These are phyloP conservation scores for Rosellinia necatrix DNA, from an alignment of 2,329 filamentous ascomycete genomes.

Conservation along the genomic window DNA sequence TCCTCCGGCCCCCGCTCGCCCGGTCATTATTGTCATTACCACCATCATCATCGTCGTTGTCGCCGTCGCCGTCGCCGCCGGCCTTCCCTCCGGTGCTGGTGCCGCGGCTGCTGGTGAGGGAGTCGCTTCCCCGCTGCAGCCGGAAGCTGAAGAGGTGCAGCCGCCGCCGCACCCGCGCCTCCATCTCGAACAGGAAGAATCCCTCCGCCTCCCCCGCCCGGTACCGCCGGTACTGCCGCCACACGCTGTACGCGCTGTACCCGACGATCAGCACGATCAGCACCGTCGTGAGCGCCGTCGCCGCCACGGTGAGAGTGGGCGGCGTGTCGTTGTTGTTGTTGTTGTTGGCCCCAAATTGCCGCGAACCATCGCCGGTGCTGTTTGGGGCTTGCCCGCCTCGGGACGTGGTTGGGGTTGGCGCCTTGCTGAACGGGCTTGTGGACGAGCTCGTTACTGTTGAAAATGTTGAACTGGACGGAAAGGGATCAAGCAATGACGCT, in stretches of 20 bases:
- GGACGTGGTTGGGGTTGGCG: background rate
- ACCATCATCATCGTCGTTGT: too few species aligned
- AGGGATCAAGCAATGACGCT: too few species aligned
- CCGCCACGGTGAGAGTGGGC: slow-evolving; percentile 25
- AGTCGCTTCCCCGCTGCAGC: too few species aligned
- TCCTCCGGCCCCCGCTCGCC: too few species aligned
- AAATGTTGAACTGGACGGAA: too few species aligned
- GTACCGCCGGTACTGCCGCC: slow-evolving; percentile 32
- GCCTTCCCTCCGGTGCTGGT: too few species aligned
- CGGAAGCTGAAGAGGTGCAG: background rate
- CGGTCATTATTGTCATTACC: too few species aligned
- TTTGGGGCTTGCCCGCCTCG: background rate
- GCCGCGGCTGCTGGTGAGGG: too few species aligned
- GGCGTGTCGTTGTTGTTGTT: background rate
- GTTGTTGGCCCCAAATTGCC: background rate
- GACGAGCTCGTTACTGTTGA: background rate
- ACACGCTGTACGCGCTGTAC: slow-evolving; percentile 16
- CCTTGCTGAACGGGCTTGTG: too few species aligned
- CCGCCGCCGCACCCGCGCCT: background rate
- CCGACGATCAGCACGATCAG: slow-evolving; percentile 31
- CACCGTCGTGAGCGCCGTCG: slow-evolving; percentile 31
- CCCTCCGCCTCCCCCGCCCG: slow-evolving; percentile 16
- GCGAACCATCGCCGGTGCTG: too few species aligned
- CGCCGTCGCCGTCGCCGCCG: too few species aligned
- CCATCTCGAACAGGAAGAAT: slow-evolving; percentile 15